phyloP scores from a whole-genome alignment of 148 eudicot species.

The Euryodendron excelsum region DNA sequence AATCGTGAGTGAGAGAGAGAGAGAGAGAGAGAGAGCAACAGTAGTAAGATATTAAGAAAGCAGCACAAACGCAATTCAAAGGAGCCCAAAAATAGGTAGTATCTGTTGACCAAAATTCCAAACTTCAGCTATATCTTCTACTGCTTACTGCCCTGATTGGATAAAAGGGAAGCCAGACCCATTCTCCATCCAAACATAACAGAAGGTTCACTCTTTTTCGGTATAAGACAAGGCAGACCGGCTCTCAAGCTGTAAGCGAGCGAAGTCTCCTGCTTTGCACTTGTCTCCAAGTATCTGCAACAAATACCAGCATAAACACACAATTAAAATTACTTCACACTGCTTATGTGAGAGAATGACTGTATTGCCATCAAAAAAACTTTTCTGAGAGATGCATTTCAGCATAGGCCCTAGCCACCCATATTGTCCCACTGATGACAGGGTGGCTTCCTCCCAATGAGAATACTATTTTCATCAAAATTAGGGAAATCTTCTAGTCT shows the following conservation, averaged over 20 bases:
- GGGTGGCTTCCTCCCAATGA: conserved; percentile 5
- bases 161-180: conserved; percentile 59
- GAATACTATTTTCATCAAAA: background rate
- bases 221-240: conserved; percentile 40
- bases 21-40: background rate
- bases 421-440: background rate
- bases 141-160: conserved; percentile 30
- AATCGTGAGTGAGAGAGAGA: background rate
- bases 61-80: background rate
- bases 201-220: conserved; percentile 37
- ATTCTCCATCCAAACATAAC: conserved; percentile 55
- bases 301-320: background rate
- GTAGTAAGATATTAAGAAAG: background rate
- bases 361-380: background rate
- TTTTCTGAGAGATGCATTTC: background rate
- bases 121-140: background rate
- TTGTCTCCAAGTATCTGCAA: conserved; percentile 35
- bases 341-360: background rate
- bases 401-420: background rate
- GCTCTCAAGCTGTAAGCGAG: conserved; percentile 21
- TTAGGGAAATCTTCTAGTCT: background rate
- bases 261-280: conserved; percentile 31
- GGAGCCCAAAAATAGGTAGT: background rate
- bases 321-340: background rate
- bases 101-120: background rate